Conservation (phyloP, 1,139 yeast species). For the Kodamaea sp. region DNA sequence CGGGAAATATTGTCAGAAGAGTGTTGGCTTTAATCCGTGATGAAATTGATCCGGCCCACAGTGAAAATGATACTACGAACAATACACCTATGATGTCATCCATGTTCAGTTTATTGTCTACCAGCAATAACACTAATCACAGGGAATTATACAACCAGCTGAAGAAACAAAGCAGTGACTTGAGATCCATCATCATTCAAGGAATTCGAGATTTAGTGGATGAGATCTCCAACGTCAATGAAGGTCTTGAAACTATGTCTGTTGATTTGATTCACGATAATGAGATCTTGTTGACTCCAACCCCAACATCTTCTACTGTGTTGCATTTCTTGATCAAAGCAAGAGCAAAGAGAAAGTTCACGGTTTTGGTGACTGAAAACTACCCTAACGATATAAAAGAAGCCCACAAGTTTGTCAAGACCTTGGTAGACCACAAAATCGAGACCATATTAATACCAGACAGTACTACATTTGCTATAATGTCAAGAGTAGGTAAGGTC, state of each 20-base stretch:
- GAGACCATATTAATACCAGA: conserved; percentile 93
- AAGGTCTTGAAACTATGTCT: conserved; percentile 86
- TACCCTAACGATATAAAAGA: conserved; percentile 81
- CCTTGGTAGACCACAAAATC: conserved; percentile 80
- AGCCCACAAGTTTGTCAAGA: conserved; percentile 80
- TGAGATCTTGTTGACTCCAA: conserved; percentile 88
- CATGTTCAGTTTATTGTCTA: conserved; percentile 85
- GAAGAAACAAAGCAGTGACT: conserved; percentile 57
- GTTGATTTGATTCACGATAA: conserved; percentile 93
- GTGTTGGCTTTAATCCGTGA: conserved; percentile 87
- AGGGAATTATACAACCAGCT: conserved; percentile 32
- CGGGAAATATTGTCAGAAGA: conserved; percentile 90
- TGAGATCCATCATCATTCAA: conserved; percentile 87
- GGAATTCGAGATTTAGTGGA: conserved; percentile 92
- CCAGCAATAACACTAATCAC: conserved; percentile 32
- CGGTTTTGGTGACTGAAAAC: conserved; percentile 89
- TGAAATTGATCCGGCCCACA: conserved; percentile 63
- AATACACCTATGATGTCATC: conserved; percentile 70
- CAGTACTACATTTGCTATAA: conserved; percentile 87
- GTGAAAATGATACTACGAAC: conserved; percentile 21
- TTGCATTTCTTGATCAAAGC: conserved; percentile 85
- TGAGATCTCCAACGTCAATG: conserved; percentile 87
- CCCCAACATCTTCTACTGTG: conserved; percentile 90
- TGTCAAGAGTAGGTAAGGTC: conserved; percentile 97
- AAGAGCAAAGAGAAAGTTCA: conserved; percentile 83